phyloP scores from a whole-genome alignment of 2,329 filamentous ascomycete species.

The Talaromyces sp. region DNA sequence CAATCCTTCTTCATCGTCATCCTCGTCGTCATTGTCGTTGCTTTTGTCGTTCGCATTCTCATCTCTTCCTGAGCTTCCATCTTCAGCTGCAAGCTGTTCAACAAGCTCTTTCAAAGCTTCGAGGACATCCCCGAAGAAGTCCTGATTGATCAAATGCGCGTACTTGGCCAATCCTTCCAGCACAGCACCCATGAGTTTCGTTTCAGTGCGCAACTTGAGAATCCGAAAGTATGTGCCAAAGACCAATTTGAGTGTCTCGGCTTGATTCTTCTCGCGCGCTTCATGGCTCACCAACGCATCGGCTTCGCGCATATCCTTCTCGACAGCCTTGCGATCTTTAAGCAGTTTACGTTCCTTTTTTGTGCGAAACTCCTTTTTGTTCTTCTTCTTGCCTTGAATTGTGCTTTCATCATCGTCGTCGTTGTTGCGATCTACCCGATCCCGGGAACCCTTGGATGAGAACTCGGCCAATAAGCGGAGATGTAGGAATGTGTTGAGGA shows the following conservation, averaged over 20 bases:
- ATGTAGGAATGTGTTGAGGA: constrained; percentile 87
- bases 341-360: constrained; percentile 81
- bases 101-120: constrained; percentile 94
- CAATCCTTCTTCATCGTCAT: constrained; percentile 27
- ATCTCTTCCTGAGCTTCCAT: constrained; percentile 52
- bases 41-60: constrained; percentile 39
- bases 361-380: constrained; percentile 80
- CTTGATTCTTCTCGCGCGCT: constrained; percentile 88
- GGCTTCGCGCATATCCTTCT: constrained; percentile 90
- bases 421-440: constrained; percentile 65
- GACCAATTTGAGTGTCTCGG: constrained; percentile 92
- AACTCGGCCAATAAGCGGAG: constrained; percentile 87
- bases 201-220: constrained; percentile 70
- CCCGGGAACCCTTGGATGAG: constrained; percentile 75
- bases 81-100: constrained; percentile 61
- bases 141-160: constrained; percentile 95
- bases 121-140: constrained; percentile 95
- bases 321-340: constrained; percentile 81
- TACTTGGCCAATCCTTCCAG: constrained; percentile 92
- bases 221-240: constrained; percentile 96
- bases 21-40: constrained; percentile 52
- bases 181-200: constrained; percentile 92
- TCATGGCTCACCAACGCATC: constrained; percentile 90
- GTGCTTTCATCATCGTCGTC: constrained; percentile 49
- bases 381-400: constrained; percentile 46